phyloP scores from a whole-genome alignment of 371 early-diverging fungal genomes.

The Sporodiniella umbellata region DNA sequence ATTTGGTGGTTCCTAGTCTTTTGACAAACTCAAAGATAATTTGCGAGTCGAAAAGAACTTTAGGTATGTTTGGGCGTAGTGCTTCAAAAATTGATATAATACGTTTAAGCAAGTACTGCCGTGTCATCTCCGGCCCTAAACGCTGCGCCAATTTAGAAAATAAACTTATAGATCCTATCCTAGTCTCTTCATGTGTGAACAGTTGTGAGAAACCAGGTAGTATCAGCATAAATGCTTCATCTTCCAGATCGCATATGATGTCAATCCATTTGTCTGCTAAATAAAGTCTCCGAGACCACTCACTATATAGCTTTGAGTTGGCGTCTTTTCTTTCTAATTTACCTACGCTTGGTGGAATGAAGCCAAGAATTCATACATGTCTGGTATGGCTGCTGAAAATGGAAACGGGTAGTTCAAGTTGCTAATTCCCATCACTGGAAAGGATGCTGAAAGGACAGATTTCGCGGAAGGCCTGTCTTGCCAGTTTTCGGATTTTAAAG shows the following conservation, averaged over 20 bases:
- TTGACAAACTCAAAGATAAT: slow-evolving; percentile 52
- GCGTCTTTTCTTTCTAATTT: not conserved
- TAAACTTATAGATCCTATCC: slow-evolving; percentile 50
- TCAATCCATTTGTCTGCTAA: slow-evolving; percentile 61
- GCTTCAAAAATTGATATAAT: slow-evolving; percentile 64
- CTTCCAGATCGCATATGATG: slow-evolving; percentile 55
- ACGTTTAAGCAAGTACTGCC: slow-evolving; percentile 53
- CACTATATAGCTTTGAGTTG: slow-evolving; percentile 16
- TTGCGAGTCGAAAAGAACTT: slow-evolving; percentile 40
- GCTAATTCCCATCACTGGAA: slow-evolving; percentile 43
- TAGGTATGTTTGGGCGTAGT: slow-evolving; percentile 51
- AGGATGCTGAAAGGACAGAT: slow-evolving; percentile 48
- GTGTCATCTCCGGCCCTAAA: slow-evolving; percentile 53
- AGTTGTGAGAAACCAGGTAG: slow-evolving; percentile 57
- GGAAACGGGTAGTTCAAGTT: slow-evolving; percentile 48
- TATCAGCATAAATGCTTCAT: slow-evolving; percentile 59
- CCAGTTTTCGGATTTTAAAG: slow-evolving; percentile 46
- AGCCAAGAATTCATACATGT: slow-evolving; percentile 62
- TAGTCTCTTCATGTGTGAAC: slow-evolving; percentile 50
- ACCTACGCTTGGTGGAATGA: slow-evolving; percentile 55
- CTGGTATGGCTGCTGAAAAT: slow-evolving; percentile 51
- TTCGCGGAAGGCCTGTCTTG: slow-evolving; percentile 53
- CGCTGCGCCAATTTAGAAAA: slow-evolving; percentile 60
- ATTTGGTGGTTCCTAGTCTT: slow-evolving; percentile 51
- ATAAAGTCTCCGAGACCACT: slow-evolving; percentile 46